These are phyloP conservation scores for Exophiala calicioides DNA, from an alignment of 2,329 filamentous ascomycete genomes.

Conservation along the genomic window DNA sequence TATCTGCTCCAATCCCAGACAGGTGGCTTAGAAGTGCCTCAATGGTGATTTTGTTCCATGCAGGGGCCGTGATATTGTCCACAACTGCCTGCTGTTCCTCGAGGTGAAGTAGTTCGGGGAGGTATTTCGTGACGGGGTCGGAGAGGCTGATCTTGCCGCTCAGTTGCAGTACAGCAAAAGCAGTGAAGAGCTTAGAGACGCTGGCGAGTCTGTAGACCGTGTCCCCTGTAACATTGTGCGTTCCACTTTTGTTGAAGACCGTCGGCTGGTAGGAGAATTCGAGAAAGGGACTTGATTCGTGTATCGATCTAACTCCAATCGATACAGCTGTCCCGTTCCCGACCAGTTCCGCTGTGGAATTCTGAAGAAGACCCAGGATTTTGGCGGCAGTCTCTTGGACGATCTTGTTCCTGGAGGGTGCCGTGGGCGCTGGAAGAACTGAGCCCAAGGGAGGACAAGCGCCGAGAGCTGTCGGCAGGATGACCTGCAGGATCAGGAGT, in stretches of 20 bases:
- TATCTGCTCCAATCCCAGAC: too few relatives aligned
- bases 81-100: too few relatives aligned
- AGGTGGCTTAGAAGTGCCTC: too few relatives aligned
- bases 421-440: too few relatives aligned
- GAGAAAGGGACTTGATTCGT: neutral
- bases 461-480: too few relatives aligned
- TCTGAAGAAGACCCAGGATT: too few relatives aligned
- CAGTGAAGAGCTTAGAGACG: conserved; percentile 44
- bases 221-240: conserved; percentile 42
- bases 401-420: too few relatives aligned
- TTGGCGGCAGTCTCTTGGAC: too few relatives aligned
- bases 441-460: too few relatives aligned
- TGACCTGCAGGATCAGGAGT: too few relatives aligned
- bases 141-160: conserved; percentile 3
- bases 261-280: conserved; percentile 1
- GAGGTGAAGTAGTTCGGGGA: conserved; percentile 1
- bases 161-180: conserved; percentile 35
- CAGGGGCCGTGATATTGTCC: neutral
- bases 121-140: conserved; percentile 8
- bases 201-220: conserved; percentile 48
- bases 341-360: too few relatives aligned
- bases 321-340: conserved; percentile 5
- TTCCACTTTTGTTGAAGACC: conserved; percentile 31
- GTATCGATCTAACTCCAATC: neutral
- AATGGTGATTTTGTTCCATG: conserved; percentile 4